phyloP scores from a whole-genome alignment of 768 basidiomycete species.

The Termitomyces sp. region DNA sequence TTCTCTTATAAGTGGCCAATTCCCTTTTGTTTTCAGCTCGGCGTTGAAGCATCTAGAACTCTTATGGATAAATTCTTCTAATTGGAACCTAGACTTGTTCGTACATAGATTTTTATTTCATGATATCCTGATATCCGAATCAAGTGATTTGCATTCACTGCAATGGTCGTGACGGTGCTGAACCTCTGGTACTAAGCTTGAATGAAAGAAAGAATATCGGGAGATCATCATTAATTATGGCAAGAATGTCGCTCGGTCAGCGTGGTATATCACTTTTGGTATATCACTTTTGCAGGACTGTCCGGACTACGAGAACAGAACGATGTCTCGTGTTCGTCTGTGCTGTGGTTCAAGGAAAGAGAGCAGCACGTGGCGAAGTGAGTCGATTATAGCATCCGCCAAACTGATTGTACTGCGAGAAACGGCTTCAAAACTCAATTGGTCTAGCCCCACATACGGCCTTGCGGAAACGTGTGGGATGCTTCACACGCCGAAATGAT shows the following conservation, averaged over 20 bases:
- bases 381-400: not conserved
- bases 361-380: no score
- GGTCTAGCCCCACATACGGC: no score
- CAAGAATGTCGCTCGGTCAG: constrained; percentile 9
- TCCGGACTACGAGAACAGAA: not conserved
- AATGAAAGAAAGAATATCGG: constrained; percentile 1
- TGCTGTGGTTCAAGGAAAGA: not conserved
- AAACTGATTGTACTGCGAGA: not conserved
- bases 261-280: not conserved
- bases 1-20: constrained; percentile 1
- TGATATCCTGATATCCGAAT: not conserved
- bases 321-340: not conserved
- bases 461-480: no score
- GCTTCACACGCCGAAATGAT: no score
- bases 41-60: constrained; percentile 88
- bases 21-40: constrained; percentile 49
- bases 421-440: no score
- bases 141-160: not conserved
- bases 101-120: not conserved
- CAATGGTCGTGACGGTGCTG: not conserved
- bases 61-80: constrained; percentile 66
- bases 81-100: constrained; percentile 1
- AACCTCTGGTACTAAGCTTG: constrained; percentile 1
- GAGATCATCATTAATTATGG: not conserved
- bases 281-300: not conserved